Conservation (phyloP, 352 stramenopile species). For the Globisporangium parvum region DNA sequence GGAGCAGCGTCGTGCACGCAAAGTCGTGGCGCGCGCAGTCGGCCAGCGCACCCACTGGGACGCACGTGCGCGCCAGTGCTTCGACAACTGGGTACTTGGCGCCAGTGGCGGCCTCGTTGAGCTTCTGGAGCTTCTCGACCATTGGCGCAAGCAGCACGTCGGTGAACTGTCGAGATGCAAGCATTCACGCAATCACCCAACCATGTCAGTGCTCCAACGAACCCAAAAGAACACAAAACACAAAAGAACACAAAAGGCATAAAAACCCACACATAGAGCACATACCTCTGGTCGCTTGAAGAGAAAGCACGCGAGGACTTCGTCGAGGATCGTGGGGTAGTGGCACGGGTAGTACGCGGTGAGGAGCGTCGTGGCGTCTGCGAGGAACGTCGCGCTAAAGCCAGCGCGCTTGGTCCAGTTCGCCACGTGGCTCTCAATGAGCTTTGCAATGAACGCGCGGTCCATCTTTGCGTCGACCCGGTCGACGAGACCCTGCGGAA, state of each 20-base stretch:
- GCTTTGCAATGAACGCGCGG: constrained; percentile 30
- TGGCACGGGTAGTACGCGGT: constrained; percentile 79
- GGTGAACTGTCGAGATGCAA: constrained; percentile 27
- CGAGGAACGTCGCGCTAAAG: constrained; percentile 62
- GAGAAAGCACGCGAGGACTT: constrained; percentile 69
- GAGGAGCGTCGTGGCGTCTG: constrained; percentile 64
- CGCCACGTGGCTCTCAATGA: constrained; percentile 59
- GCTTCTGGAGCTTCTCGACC: constrained; percentile 69
- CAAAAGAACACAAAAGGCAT: neutral
- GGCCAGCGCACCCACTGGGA: neutral
- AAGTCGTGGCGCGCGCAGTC: constrained; percentile 44
- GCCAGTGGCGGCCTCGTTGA: constrained; percentile 45
- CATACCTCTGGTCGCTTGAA: constrained; percentile 65
- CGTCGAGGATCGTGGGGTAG: constrained; percentile 76
- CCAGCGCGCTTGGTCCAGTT: constrained; percentile 66
- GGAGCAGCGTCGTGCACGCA: constrained; percentile 63
- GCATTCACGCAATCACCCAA: neutral
- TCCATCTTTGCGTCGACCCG: constrained; percentile 67
- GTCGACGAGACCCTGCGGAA: constrained; percentile 79
- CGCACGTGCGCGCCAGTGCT: constrained; percentile 43
- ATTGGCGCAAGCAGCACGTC: constrained; percentile 52
- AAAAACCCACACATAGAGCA: neutral
- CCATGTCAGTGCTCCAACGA: neutral
- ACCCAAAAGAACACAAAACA: neutral
- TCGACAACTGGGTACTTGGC: constrained; percentile 68